Base-by-base conservation (phyloP, 345 rosid genomes). In the Brassica nigra region DNA sequence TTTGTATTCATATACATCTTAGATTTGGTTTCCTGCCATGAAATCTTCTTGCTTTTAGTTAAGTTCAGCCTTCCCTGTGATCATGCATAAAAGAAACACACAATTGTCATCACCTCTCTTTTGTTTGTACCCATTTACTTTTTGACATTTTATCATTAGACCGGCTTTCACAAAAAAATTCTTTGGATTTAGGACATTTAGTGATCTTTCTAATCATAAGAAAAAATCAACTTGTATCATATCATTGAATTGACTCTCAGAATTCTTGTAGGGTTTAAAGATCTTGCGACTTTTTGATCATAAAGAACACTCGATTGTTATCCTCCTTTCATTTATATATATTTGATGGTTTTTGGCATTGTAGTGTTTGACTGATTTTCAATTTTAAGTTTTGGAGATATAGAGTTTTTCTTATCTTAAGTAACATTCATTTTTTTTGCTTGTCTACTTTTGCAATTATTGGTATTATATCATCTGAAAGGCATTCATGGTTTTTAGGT, bases 1-100 rank as follows among this genome's bases (percentile, higher is more conserved):
- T 39, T 34, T 36, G 10, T 44, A 4, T 55, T 75, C 0, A 14
- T 75, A 70, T 75, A 1, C 2, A 23, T 36, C 67, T 6, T 37
- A 58, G 55, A 72, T 37, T 23, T 72, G 76, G 55, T 23, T 66
- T 11, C 65, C 67, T 66, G 55, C 55, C 8, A 23, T 8, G 28
- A n/a, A 47, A 23, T 4, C 3, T 34, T 62, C 42, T 62, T 68
- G 58, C 16, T 74, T 47, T 79, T 5, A 34, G 33, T 36, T 70
- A 33, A 28, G 8, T 70, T 34, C 52, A 62, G 61, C 62, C 16
- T 78, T 42, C 14, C 52, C 11, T 42, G 52, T 4, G 55, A 47
- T 47, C 55, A 47, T 47, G 55, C 55, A 47, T 47, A 47, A 5
- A 47, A 47, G 55, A 47, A 47, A 47, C 55, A 47, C 15, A 47